A percentile compares a stretch with the other conserved stretches of the same genome.
Evolutionary conservation across 1,284 basidiomycete species (phyloP).

Genomic region (Cryptococcus sp.): DNA sequence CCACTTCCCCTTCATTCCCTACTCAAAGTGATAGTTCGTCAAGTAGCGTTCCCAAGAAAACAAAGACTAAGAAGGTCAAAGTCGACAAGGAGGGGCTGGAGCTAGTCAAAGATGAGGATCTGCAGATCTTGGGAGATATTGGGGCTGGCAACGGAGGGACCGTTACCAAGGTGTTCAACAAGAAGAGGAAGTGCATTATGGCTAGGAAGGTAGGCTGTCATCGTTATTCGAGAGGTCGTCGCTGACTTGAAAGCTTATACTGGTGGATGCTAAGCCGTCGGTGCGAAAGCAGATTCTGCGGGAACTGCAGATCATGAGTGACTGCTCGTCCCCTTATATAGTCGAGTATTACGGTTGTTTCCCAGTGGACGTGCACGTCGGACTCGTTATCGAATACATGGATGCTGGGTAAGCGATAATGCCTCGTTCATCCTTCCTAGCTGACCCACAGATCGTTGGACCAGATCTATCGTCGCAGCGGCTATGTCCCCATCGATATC

Average conservation of each 20-base stretch:
- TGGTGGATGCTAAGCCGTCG: conserved; percentile 94
- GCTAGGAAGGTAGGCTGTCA: conserved; percentile 77
- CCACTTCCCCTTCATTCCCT: conserved; percentile 11
- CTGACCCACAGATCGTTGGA: conserved; percentile 57
- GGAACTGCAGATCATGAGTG: conserved; percentile 97
- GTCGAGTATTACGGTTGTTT: conserved; percentile 97
- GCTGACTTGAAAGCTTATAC: conserved; percentile 70
- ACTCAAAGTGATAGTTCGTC: conserved; percentile 7
- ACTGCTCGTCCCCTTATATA: conserved; percentile 89
- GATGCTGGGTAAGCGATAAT: conserved; percentile 55
- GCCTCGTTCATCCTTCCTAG: neutral
- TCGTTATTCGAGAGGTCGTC: neutral
- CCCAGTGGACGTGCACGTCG: conserved; percentile 92
- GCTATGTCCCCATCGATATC: conserved; percentile 81
- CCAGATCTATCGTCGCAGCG: conserved; percentile 88
- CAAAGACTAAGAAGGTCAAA: conserved; percentile 21
- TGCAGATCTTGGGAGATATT: conserved; percentile 79
- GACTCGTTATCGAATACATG: conserved; percentile 98
- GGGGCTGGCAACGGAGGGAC: conserved; percentile 98
- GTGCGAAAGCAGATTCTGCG: conserved; percentile 97
- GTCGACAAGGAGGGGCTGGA: conserved; percentile 66
- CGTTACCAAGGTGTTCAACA: conserved; percentile 90
- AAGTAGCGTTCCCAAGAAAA: conserved; percentile 7
- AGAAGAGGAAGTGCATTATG: conserved; percentile 84
- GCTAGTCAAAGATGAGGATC: conserved; percentile 73